Evolutionary conservation across 2,329 filamentous ascomycete genomes (phyloP), one percentile per base, ranked within the genome.

Genomic region (Ceratocystis destructans): DNA sequence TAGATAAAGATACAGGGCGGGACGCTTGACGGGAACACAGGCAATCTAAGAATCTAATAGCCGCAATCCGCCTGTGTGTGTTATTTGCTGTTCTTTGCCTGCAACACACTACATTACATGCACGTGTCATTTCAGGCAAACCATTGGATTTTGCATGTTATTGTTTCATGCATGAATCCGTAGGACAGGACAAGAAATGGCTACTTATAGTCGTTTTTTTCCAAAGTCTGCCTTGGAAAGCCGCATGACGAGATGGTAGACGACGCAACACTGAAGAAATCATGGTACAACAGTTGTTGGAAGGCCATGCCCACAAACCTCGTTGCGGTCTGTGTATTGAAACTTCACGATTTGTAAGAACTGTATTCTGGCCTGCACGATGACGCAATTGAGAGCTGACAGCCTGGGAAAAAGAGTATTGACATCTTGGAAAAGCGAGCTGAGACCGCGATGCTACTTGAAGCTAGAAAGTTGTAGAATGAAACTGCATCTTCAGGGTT

Each of bases 301-400:
- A 41, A n/a, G n/a, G 55, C 55, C 8, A 10, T 59, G 12, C 31
- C 3, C 55, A 59, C 55, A 59, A 59, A 59, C 55, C 55, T 15
- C 55, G 37, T 59, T 37, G 55, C 12, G 55, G 55, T 59, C 55
- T 59, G 55, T 59, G 55, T 59, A 59, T 31, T n/a, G 28, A 7
- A 59, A 59, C 28, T 59, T 7, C 17, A 37, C 37, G 28, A 37
- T 59, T 1, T n/a, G 28, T 59, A 33, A 59, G 55, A 59, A 37
- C 55, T 59, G 28, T 59, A 59, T 59, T 59, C 55, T 10, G n/a
- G 33, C 20, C 55, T 59, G 55, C 28, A 37, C 5, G 55, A 59
- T 59, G 55, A 59, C 25, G 55, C 55, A 33, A 59, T 59, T 59
- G 55, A 59, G 17, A 48, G 46, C 17, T 48, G 50, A 12, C 50